Conservation (phyloP, 2,329 filamentous ascomycete genomes). For the Alternaria conjuncta region DNA sequence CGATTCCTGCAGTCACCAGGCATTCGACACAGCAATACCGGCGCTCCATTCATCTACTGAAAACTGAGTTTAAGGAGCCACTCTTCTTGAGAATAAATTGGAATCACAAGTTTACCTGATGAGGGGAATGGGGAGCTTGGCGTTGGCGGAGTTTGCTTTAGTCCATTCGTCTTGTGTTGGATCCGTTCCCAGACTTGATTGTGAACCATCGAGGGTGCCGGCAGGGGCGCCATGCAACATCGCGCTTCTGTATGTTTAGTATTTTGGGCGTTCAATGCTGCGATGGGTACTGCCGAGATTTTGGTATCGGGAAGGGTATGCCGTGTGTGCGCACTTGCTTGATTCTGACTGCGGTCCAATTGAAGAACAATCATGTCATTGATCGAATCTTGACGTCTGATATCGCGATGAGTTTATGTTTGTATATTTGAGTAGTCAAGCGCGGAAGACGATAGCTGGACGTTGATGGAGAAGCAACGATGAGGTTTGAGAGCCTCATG, state of each 20-base stretch:
- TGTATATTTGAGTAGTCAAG: neutral
- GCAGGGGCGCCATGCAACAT: too few relatives aligned
- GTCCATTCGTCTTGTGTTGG: neutral
- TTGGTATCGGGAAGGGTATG: neutral
- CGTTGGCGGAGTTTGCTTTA: neutral
- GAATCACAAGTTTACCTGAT: neutral
- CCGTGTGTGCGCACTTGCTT: neutral
- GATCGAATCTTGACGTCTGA: neutral
- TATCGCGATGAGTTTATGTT: neutral
- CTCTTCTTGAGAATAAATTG: neutral
- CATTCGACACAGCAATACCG: neutral
- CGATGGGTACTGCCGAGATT: neutral
- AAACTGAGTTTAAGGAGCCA: neutral
- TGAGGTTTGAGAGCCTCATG: neutral
- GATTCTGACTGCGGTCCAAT: neutral
- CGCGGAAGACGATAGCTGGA: neutral
- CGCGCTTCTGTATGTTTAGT: neutral
- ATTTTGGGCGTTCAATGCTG: neutral
- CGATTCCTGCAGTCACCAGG: neutral
- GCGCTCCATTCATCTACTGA: neutral
- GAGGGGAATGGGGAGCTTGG: neutral
- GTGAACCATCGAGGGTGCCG: neutral
- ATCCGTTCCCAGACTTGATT: too few relatives aligned
- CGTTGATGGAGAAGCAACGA: neutral
- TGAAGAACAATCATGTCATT: neutral